Base-by-base conservation (phyloP, 1,284 basidiomycete species). In the Boletellus deceptivus region DNA sequence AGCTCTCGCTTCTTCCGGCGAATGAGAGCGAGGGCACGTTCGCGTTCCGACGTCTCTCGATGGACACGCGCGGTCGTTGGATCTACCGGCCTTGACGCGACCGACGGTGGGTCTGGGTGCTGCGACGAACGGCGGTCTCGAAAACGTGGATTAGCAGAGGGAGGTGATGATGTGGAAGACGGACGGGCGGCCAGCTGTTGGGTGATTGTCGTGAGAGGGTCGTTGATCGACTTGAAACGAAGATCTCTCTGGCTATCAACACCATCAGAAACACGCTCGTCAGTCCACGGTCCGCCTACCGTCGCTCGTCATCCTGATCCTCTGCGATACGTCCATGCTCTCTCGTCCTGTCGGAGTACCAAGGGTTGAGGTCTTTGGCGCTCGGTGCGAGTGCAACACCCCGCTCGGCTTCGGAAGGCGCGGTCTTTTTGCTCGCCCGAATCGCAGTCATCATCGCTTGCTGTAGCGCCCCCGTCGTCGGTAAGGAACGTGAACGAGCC, bases 31-130 rank as follows among this genome's bases (percentile, higher is more conserved):
- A 80, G 70, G 1, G 89, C 88, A 0, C 89, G 80, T 58, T 83
- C 77, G 2, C 86, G 79, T 64, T 91, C 89, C 2, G 82, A 78
- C 0, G 80, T 80, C 67, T 91, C 89, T 18, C 88, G 82, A n/a
- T 69, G 69, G 7, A 87, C 67, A 4, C 88, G 81, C 4, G 77
- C 78, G n/a, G 75, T 46, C 1, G 49, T 74, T 0, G 79, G 73
- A 53, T 20, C 20, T 20, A 20, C 20, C 11, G 69, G 74, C 44
- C 55, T 62, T 27, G 60, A 53, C 10, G 46, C 63, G 52, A 48
- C 69, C 57, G 25, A 52, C 18, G 55, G 52, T 13, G 49, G 51
- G 25, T 49, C 44, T 4, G 50, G 50, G n/a, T 36, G 59, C 37
- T 38, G 61, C 40, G 44, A 49, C 11, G 43, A 40, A 27, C 53